phyloP scores from a whole-genome alignment of 441 rosid genomes.

The Gossypium gossypioides region DNA sequence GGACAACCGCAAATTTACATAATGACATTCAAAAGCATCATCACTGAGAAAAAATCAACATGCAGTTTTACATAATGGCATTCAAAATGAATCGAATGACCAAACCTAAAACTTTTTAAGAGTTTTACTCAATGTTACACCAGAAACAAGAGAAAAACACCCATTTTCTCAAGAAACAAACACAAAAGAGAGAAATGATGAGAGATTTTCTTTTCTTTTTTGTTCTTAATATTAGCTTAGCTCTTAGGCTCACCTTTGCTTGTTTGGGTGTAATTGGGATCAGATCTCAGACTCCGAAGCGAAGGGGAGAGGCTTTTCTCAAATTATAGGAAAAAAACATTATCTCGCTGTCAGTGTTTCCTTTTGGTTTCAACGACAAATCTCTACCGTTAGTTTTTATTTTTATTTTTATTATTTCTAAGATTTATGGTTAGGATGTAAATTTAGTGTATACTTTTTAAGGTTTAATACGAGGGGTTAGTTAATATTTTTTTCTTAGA shows the following conservation, averaged over 20 bases:
- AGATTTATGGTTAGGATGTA: no score
- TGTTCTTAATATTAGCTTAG: not conserved
- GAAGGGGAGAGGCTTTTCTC: not conserved
- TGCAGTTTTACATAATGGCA: not conserved
- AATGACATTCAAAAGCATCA: not conserved
- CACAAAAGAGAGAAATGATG: not conserved
- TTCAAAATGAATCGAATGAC: not conserved
- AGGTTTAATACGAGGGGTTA: no score
- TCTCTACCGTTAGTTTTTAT: no score
- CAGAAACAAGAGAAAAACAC: not conserved
- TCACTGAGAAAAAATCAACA: not conserved
- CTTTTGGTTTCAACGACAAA: no score
- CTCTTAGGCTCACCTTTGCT: not conserved
- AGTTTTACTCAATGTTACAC: not conserved
- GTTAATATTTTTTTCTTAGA: no score
- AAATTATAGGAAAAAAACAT: no score
- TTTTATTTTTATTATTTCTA: no score
- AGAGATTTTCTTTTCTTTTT: not conserved
- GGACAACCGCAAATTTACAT: not conserved
- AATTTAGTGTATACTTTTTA: no score
- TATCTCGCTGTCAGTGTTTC: no score
- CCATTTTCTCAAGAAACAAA: constrained; percentile 4
- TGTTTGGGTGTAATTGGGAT: not conserved
- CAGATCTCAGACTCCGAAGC: not conserved
- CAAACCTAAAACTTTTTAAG: not conserved